Evolutionary conservation across 2,329 filamentous ascomycete genomes (phyloP).

Genomic region (Phyllosticta ampelicida): DNA sequence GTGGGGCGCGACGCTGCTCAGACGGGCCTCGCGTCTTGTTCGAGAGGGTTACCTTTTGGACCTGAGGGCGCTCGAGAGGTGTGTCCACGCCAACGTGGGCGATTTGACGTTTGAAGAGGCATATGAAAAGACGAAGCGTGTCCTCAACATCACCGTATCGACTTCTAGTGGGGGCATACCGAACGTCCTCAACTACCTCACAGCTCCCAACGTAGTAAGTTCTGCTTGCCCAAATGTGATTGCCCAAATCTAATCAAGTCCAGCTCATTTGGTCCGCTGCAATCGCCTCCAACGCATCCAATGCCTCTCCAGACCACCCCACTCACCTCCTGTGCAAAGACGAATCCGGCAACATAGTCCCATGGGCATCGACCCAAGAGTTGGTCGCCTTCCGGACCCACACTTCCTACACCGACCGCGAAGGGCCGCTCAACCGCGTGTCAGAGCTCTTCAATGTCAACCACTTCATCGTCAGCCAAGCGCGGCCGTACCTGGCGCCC

Average conservation of each 20-base stretch:
- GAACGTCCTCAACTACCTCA: slow-evolving; percentile 81
- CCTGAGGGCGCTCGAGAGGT: slow-evolving; percentile 68
- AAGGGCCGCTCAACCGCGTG: slow-evolving; percentile 58
- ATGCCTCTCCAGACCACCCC: slow-evolving; percentile 53
- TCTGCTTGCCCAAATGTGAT: neutral
- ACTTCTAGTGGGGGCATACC: slow-evolving; percentile 67
- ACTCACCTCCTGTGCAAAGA: slow-evolving; percentile 70
- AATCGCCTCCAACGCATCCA: slow-evolving; percentile 61
- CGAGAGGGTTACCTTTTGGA: slow-evolving; percentile 76
- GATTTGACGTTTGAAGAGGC: slow-evolving; percentile 91
- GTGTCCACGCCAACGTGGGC: slow-evolving; percentile 73
- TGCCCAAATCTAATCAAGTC: slow-evolving; percentile 6
- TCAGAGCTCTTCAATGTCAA: slow-evolving; percentile 85
- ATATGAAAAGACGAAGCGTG: slow-evolving; percentile 70
- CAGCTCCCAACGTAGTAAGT: slow-evolving; percentile 81
- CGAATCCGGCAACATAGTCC: slow-evolving; percentile 57
- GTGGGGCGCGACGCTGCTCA: slow-evolving; percentile 47
- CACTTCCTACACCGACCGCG: slow-evolving; percentile 39
- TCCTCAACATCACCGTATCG: slow-evolving; percentile 85
- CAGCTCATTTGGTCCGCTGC: slow-evolving; percentile 73
- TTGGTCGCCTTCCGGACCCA: slow-evolving; percentile 54
- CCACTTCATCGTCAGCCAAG: slow-evolving; percentile 90
- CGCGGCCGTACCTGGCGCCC: slow-evolving; percentile 77
- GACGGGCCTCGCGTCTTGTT: slow-evolving; percentile 58
- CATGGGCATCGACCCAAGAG: slow-evolving; percentile 54